Evolutionary conservation across 108 stramenopile genomes (phyloP), one percentile per base, ranked within the genome.

Genomic region (Craspedostauros australis): DNA sequence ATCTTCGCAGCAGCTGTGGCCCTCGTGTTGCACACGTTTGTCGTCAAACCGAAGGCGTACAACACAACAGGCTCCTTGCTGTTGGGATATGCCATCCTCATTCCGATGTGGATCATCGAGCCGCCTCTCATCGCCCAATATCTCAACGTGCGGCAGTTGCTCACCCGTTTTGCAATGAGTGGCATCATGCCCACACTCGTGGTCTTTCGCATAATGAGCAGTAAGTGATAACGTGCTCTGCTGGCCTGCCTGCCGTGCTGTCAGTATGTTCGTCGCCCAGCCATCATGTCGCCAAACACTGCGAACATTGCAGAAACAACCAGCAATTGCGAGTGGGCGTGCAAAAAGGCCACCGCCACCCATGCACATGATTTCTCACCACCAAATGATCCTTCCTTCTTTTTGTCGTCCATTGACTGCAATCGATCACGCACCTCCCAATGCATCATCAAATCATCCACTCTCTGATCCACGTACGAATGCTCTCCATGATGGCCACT

Each of bases 91-190:
- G 68, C 54, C 12, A 19, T 60, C 14, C 22, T 61, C 6, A 6
- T 60, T 11, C 68, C 68, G 1, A 43, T 60, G 2, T 59, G 51
- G 57, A 21, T 54, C 8, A 12, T 24, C 2, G 25, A 44, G 23
- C 62, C 62, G 8, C 23, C 46, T 19, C 11, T 27, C 20, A 11
- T 49, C 4, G 16, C 47, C 32, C 14, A 25, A 27, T 4, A 28
- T 4, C 50, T 70, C 4, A 50, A 57, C 41, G 26, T 66, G 12
- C 43, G 49, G 26, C 72, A 68, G 37, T 11, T 26, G 19, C n/a
- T 77, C 29, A 48, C 65, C 16, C 57, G 32, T 46, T 77, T 77
- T 50, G 53, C 54, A 51, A 25, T 68, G 18, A 66, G 75, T 43
- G 39, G 42, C 24, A 49, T 77, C 30, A 22, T 24, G 9, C 75